These are phyloP conservation scores for Penicillium ochrochloron DNA, from an alignment of 495 filamentous ascomycete genomes.

Conservation along the genomic window DNA sequence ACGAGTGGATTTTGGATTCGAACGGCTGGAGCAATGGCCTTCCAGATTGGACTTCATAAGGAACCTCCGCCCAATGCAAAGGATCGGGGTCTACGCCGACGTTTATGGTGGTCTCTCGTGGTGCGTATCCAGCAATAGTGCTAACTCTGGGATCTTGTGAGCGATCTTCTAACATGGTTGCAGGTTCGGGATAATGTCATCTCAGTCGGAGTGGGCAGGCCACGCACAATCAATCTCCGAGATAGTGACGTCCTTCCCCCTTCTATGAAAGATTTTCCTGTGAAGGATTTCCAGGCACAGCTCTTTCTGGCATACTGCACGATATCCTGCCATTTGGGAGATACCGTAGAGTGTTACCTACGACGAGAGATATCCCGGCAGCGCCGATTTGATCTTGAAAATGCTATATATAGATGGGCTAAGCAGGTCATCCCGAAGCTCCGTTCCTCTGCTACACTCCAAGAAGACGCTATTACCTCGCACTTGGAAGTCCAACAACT, in stretches of 20 bases:
- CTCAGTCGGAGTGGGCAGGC: conserved; percentile 36
- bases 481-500: conserved; percentile 33
- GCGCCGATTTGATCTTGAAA: conserved; percentile 33
- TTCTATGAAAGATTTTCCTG: conserved; percentile 34
- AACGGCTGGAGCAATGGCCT: conserved; percentile 38
- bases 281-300: conserved; percentile 30
- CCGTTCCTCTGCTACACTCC: conserved; percentile 20
- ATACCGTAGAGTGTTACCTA: conserved; percentile 34
- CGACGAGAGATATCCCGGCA: conserved; percentile 34
- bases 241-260: conserved; percentile 39
- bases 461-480: conserved; percentile 29
- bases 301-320: conserved; percentile 36
- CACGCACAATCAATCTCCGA: conserved; percentile 35
- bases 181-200: conserved; percentile 40
- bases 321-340: conserved; percentile 34
- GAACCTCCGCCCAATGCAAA: conserved; percentile 30
- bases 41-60: conserved; percentile 38
- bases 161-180: not conserved
- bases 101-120: conserved; percentile 39
- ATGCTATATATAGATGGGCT: conserved; percentile 37
- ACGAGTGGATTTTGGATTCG: conserved; percentile 40
- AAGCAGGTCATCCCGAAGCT: conserved; percentile 37
- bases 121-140: conserved; percentile 13
- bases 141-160: not conserved
- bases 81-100: conserved; percentile 33